These are phyloP conservation scores for Eucalyptus lansdowneana DNA, from an alignment of 345 rosid species.

Conservation along the genomic window DNA sequence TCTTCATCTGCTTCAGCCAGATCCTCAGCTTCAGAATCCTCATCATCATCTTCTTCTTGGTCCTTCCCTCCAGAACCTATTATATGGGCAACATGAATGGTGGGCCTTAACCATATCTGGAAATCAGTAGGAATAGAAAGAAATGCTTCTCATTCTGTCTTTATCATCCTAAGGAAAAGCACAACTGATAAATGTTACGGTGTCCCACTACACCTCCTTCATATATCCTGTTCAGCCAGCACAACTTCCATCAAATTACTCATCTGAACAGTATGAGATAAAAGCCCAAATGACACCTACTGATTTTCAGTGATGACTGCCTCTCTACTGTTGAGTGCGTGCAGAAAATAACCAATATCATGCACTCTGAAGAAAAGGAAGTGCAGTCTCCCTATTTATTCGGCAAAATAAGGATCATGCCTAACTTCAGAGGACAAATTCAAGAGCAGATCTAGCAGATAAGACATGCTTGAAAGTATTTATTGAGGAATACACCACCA, in stretches of 20 bases:
- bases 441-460: neutral
- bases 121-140: neutral
- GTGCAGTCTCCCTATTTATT: neutral
- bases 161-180: neutral
- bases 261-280: neutral
- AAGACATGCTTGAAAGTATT: neutral
- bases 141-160: neutral
- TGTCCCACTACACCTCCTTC: neutral
- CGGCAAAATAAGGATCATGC: neutral
- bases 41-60: conserved; percentile 39
- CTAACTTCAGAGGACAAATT: neutral
- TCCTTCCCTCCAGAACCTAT: conserved; percentile 35
- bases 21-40: conserved; percentile 44
- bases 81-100: neutral
- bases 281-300: neutral
- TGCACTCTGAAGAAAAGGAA: neutral
- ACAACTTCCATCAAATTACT: neutral
- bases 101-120: neutral
- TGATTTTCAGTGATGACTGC: neutral
- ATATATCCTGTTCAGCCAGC: neutral
- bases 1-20: conserved; percentile 77
- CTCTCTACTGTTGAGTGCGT: neutral
- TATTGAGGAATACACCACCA: neutral
- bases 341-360: neutral
- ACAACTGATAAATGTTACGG: neutral